Percentiles rank a stretch among this genome's conserved stretches.
phyloP scores from a whole-genome alignment of 169 alveolate species.

The Babesia caballi region DNA sequence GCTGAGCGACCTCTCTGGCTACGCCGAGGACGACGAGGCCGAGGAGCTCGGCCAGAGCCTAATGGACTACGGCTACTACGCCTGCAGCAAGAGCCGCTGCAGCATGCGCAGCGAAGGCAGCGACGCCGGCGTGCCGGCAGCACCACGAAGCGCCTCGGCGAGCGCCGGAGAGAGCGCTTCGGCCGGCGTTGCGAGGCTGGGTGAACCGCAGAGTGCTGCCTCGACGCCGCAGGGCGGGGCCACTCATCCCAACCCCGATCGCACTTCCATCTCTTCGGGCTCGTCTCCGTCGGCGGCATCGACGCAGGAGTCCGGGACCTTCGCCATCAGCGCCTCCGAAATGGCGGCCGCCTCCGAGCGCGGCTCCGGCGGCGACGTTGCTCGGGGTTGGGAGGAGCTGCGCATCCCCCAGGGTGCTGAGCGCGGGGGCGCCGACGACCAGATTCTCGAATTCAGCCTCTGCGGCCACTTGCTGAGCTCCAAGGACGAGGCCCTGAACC shows the following conservation, averaged over 20 bases:
- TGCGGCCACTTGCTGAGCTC: conserved; percentile 80
- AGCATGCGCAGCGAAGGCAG: not conserved
- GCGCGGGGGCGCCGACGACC: conserved; percentile 23
- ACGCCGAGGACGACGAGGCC: not conserved
- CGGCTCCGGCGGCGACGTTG: not conserved
- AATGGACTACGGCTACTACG: conserved; percentile 60
- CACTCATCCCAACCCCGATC: not conserved
- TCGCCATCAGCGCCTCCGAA: not conserved
- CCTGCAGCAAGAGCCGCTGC: conserved; percentile 42
- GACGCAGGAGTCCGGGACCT: not conserved
- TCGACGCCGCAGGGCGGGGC: not conserved
- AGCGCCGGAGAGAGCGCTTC: not conserved
- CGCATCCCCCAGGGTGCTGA: not conserved
- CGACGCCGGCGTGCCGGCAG: not conserved
- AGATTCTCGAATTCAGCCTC: conserved; percentile 53
- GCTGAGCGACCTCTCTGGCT: conserved; percentile 4
- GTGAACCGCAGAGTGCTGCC: not conserved
- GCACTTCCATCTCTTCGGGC: not conserved
- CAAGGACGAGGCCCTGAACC: conserved; percentile 61
- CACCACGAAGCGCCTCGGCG: too few relatives aligned
- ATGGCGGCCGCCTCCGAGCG: not conserved
- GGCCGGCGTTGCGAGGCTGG: not conserved
- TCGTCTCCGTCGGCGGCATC: not conserved
- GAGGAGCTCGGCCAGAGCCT: not conserved
- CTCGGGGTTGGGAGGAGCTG: conserved; percentile 7